Evolutionary conservation across 2,329 filamentous ascomycete genomes (phyloP).

Genomic region (Xylariaceae sp.): DNA sequence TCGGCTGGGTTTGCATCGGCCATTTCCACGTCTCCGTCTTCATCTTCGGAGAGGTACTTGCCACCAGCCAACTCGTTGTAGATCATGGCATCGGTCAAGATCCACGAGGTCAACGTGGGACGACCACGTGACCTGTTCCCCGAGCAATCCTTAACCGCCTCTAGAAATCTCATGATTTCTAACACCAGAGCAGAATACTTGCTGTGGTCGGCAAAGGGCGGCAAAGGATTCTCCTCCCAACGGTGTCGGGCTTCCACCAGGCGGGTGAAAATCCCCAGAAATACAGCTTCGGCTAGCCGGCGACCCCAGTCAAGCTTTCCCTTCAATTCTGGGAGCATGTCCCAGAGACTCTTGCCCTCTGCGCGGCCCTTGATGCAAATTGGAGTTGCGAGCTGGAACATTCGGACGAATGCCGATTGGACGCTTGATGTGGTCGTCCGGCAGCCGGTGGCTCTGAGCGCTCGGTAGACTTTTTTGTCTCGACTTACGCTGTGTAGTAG

Average conservation of each 20-base stretch:
- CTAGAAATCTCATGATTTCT: neutral
- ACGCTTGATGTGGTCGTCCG: neutral
- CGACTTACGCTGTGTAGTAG: neutral
- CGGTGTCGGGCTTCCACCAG: slow-evolving; percentile 3
- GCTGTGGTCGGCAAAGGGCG: neutral
- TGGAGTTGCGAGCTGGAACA: slow-evolving; percentile 7
- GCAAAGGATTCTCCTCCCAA: slow-evolving; percentile 1
- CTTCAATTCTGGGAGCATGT: slow-evolving; percentile 4
- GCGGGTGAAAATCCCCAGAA: slow-evolving; percentile 7
- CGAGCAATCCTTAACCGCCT: slow-evolving; percentile 5
- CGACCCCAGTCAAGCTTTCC: slow-evolving; percentile 6
- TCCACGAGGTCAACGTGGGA: slow-evolving; percentile 3
- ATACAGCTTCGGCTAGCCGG: neutral
- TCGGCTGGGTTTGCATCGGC: too few relatives aligned
- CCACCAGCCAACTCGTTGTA: slow-evolving; percentile 3
- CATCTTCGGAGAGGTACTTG: too few relatives aligned
- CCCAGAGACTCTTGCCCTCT: slow-evolving; percentile 3
- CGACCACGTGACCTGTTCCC: neutral
- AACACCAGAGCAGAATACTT: neutral
- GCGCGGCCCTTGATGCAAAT: slow-evolving; percentile 2
- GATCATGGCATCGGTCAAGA: slow-evolving; percentile 1
- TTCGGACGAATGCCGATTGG: neutral
- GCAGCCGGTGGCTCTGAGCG: neutral
- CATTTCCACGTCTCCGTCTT: too few relatives aligned
- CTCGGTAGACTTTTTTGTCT: neutral